Conservation (phyloP, 2,329 filamentous ascomycete genomes). For the Phyllosticta paracitricarpa region DNA sequence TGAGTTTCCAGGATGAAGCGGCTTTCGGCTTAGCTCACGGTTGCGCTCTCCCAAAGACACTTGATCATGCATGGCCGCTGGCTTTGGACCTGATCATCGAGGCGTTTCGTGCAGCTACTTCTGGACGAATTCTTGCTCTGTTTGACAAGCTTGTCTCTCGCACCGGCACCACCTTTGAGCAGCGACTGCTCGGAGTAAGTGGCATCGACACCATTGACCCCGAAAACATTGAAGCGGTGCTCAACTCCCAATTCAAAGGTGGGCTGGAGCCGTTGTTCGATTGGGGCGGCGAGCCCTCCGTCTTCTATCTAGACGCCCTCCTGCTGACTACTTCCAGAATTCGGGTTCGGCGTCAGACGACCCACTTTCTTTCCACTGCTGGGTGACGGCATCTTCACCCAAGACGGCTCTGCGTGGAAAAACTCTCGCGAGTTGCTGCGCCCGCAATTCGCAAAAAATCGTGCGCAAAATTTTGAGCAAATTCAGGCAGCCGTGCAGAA, state of each 20-base stretch:
- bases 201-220: constrained; percentile 19
- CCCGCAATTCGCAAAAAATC: neutral
- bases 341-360: neutral
- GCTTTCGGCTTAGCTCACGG: neutral
- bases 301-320: too few species aligned
- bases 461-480: neutral
- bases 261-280: neutral
- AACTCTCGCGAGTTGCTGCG: constrained; percentile 2
- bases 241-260: constrained; percentile 18
- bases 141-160: neutral
- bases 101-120: constrained; percentile 13
- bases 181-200: constrained; percentile 14
- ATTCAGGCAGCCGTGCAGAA: constrained; percentile 14
- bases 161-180: constrained; percentile 15
- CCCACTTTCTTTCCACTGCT: constrained; percentile 10
- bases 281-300: too few species aligned
- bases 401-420: constrained; percentile 1
- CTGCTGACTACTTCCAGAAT: neutral
- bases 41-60: neutral
- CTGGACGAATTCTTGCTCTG: neutral
- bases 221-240: constrained; percentile 14
- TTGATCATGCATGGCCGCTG: constrained; percentile 9
- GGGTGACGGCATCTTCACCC: constrained; percentile 12
- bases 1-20: neutral
- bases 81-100: constrained; percentile 18